phyloP scores from a whole-genome alignment of 108 stramenopile species.

The Cyclotella baltica region DNA sequence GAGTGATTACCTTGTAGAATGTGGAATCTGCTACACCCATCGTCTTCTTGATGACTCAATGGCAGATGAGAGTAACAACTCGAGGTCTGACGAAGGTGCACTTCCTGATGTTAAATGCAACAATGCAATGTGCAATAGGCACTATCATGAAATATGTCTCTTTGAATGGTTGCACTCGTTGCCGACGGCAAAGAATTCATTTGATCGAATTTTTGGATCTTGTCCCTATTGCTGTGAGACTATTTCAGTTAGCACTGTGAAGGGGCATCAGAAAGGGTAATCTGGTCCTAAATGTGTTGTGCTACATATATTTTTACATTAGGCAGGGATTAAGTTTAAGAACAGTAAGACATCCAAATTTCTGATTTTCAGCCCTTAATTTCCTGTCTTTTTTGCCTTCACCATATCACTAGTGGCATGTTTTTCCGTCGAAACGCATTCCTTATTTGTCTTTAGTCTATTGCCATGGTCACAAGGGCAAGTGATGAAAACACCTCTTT shows the following conservation, averaged over 20 bases:
- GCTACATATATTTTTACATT: too few species aligned
- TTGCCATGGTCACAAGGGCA: too few species aligned
- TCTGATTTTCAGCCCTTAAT: too few species aligned
- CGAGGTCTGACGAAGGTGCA: conserved; percentile 33
- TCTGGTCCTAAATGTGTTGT: too few species aligned
- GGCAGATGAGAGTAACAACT: conserved; percentile 3
- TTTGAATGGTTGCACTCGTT: conserved; percentile 76
- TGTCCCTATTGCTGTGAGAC: conserved; percentile 74
- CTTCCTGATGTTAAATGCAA: conserved; percentile 69
- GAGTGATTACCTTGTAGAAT: conserved; percentile 68
- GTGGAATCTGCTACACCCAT: conserved; percentile 79
- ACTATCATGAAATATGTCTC: conserved; percentile 69
- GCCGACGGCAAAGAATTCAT: conserved; percentile 69
- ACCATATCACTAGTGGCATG: too few species aligned
- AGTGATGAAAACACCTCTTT: too few species aligned
- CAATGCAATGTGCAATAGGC: conserved; percentile 63
- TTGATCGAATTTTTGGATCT: conserved; percentile 72
- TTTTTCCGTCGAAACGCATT: too few species aligned
- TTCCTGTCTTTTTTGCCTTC: too few species aligned
- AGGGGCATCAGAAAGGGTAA: conserved; percentile 19
- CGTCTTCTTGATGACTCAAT: conserved; percentile 46
- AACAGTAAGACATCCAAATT: too few species aligned
- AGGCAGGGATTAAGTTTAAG: too few species aligned
- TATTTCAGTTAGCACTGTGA: conserved; percentile 58
- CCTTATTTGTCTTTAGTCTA: too few species aligned